These are phyloP conservation scores for Thermoascus crustaceus DNA, from an alignment of 2,329 filamentous ascomycete species.

Conservation along the genomic window DNA sequence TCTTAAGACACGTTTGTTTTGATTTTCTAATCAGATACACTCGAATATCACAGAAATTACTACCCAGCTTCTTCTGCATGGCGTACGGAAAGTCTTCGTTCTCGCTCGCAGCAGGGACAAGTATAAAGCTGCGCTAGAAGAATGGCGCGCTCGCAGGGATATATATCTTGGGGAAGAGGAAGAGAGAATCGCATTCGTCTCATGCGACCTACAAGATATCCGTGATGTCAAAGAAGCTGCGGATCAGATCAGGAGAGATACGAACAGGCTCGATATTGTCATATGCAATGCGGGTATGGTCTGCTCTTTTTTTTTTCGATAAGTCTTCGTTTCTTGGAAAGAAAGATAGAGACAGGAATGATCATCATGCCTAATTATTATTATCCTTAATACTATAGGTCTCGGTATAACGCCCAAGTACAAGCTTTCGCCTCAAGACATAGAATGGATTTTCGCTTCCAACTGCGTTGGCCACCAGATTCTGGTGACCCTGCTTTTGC, in stretches of 20 bases:
- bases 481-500: constrained; percentile 41
- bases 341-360: no score
- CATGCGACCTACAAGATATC: constrained; percentile 24
- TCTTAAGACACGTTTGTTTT: no score
- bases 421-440: constrained; percentile 26
- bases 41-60: constrained; percentile 24
- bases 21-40: no score
- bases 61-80: constrained; percentile 22
- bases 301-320: background rate
- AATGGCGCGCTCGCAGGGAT: constrained; percentile 15
- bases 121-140: constrained; percentile 14
- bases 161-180: constrained; percentile 14
- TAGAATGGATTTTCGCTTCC: constrained; percentile 44
- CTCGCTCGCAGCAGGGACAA: constrained; percentile 18
- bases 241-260: constrained; percentile 13
- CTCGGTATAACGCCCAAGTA: constrained; percentile 15
- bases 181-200: constrained; percentile 16
- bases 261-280: constrained; percentile 23
- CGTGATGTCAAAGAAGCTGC: constrained; percentile 14
- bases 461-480: constrained; percentile 46
- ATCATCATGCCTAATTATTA: no score
- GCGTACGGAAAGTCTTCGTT: constrained; percentile 21
- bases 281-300: constrained; percentile 24
- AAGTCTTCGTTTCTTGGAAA: no score
- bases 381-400: constrained; percentile 8